Conservation (phyloP, 1,139 yeast species). For the Debaryomyces robertsiae region DNA sequence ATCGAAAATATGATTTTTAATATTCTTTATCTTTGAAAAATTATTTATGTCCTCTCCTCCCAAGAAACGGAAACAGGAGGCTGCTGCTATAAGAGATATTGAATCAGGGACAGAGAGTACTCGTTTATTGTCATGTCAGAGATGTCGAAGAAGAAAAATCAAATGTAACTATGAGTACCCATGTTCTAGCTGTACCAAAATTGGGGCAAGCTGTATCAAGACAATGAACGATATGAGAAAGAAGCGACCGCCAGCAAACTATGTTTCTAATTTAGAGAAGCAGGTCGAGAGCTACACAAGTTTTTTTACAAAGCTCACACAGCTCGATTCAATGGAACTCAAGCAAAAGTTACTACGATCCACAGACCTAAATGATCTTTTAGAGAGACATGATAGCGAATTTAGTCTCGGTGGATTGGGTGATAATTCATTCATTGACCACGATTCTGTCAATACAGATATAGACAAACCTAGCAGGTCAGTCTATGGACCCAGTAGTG, state of each 20-base stretch:
- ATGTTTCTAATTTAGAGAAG: constrained; percentile 43
- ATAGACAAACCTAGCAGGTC: constrained; percentile 18
- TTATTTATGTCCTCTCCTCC: constrained; percentile 9
- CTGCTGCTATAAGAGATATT: neutral
- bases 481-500: constrained; percentile 55
- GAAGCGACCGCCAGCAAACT: constrained; percentile 52
- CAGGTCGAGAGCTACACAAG: constrained; percentile 27
- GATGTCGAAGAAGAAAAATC: constrained; percentile 56
- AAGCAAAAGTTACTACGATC: constrained; percentile 25
- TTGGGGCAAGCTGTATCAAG: constrained; percentile 50
- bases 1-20: constrained; percentile 1
- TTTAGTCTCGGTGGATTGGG: neutral
- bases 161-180: constrained; percentile 56
- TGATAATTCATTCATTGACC: neutral
- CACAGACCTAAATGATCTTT: constrained; percentile 19
- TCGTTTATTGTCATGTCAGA: constrained; percentile 38
- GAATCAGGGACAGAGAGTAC: neutral
- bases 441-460: constrained; percentile 5
- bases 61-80: constrained; percentile 10
- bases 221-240: constrained; percentile 56
- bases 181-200: constrained; percentile 50
- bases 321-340: constrained; percentile 23
- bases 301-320: constrained; percentile 28
- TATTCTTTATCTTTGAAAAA: neutral
- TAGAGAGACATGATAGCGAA: constrained; percentile 13